Conservation (phyloP, 2,329 filamentous ascomycete genomes). For the Fusarium floridanum region DNA sequence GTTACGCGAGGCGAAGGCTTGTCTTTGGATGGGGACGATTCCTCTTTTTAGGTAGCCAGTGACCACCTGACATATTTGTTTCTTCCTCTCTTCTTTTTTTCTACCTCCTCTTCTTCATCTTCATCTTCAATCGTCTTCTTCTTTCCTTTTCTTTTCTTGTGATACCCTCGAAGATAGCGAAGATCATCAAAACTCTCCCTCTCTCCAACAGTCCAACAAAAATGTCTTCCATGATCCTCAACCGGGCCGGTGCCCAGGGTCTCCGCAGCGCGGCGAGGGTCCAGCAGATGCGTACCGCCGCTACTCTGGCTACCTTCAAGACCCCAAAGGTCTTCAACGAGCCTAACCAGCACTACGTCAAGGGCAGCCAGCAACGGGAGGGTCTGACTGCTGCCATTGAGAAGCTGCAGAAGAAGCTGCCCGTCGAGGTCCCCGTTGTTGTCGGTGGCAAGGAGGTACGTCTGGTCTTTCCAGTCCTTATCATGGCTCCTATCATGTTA, state of each 20-base stretch:
- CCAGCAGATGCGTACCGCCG: constrained; percentile 52
- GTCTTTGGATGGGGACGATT: constrained; percentile 30
- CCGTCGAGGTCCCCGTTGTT: constrained; percentile 84
- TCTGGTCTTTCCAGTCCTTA: constrained; percentile 2
- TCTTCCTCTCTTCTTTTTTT: constrained; percentile 14
- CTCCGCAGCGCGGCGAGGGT: constrained; percentile 48
- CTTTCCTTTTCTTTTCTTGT: constrained; percentile 23
- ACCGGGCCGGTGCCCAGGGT: constrained; percentile 50
- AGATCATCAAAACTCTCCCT: neutral
- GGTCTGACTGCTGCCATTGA: constrained; percentile 81
- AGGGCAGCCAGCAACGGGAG: constrained; percentile 83
- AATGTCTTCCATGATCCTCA: constrained; percentile 54
- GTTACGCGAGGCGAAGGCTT: neutral
- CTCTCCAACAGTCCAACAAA: constrained; percentile 1
- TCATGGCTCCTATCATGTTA: neutral
- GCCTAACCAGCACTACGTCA: constrained; percentile 94
- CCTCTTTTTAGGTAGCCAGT: constrained; percentile 32
- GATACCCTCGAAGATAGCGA: constrained; percentile 43
- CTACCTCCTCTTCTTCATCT: constrained; percentile 3
- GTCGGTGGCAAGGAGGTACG: constrained; percentile 84
- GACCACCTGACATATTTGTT: constrained; percentile 4
- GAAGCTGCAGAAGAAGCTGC: constrained; percentile 74
- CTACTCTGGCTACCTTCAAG: constrained; percentile 86
- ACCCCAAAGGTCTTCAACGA: constrained; percentile 90
- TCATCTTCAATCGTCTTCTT: constrained; percentile 19